Conservation (phyloP, 345 rosid genomes). For the Bruguiera sexangula region DNA sequence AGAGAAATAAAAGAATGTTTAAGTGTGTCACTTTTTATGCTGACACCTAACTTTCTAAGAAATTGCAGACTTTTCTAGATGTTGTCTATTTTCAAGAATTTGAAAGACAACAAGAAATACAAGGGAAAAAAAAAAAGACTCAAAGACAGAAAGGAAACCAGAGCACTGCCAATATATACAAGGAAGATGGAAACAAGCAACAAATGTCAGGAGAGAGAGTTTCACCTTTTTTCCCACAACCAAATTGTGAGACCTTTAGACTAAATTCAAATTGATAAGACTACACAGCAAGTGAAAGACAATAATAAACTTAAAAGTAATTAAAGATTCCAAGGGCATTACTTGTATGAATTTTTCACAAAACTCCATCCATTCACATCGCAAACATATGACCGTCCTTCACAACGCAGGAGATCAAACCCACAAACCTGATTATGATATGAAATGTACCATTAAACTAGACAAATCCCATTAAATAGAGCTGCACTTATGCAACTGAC, state of each 20-base stretch:
- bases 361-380: constrained; percentile 99
- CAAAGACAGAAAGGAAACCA: background rate
- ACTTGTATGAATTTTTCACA: constrained; percentile 98
- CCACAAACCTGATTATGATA: constrained; percentile 75
- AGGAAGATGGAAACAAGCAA: background rate
- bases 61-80: no score
- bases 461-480: background rate
- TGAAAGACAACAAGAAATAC: background rate
- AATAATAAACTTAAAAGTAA: background rate
- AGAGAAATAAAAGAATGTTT: background rate
- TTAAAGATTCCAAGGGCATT: constrained; percentile 23
- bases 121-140: background rate
- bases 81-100: background rate
- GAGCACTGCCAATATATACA: background rate
- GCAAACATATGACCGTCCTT: constrained; percentile 94
- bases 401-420: constrained; percentile 95
- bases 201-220: no score
- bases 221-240: no score
- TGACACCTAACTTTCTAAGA: background rate
- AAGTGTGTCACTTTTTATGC: background rate
- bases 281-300: background rate
- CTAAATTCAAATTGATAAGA: background rate
- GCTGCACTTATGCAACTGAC: background rate
- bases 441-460: background rate
- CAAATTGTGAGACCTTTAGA: background rate